These are phyloP conservation scores for Lentinula guzmanii DNA, from an alignment of 768 basidiomycete species.

Conservation along the genomic window DNA sequence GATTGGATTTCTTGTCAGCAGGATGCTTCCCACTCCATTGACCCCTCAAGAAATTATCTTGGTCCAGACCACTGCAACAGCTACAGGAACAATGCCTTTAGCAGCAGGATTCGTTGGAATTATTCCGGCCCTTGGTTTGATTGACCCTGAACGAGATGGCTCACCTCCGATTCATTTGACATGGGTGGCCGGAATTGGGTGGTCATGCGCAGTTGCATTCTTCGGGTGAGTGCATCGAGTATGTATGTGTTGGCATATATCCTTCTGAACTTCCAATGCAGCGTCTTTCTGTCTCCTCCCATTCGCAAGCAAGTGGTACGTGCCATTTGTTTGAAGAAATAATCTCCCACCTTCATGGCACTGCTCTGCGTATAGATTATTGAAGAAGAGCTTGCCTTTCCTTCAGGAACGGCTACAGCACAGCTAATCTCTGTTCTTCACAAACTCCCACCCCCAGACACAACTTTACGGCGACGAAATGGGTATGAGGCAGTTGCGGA, in stretches of 20 bases:
- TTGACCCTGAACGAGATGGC: constrained; percentile 73
- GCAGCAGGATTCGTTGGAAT: constrained; percentile 51
- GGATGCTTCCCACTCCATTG: constrained; percentile 63
- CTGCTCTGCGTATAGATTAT: constrained; percentile 56
- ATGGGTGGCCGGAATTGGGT: constrained; percentile 68
- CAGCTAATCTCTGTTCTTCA: constrained; percentile 92
- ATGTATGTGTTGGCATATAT: neutral
- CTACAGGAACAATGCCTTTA: constrained; percentile 87
- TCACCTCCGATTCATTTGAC: constrained; percentile 67
- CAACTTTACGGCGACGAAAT: constrained; percentile 43
- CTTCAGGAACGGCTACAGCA: constrained; percentile 93
- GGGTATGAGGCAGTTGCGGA: constrained; percentile 37
- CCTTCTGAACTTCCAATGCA: constrained; percentile 18
- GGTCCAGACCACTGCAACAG: constrained; percentile 92
- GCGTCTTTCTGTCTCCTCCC: constrained; percentile 94
- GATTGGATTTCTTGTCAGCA: constrained; percentile 83
- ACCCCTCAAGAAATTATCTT: constrained; percentile 93
- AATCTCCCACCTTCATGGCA: neutral
- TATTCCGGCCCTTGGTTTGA: constrained; percentile 78
- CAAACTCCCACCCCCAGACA: constrained; percentile 60
- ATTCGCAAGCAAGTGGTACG: constrained; percentile 90
- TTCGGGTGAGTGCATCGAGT: constrained; percentile 57
- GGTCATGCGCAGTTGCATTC: constrained; percentile 91
- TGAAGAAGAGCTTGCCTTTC: constrained; percentile 90
- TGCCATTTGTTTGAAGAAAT: constrained; percentile 8